Base-by-base conservation (phyloP, 306 rosid species). In the Lathyrus oleraceus region DNA sequence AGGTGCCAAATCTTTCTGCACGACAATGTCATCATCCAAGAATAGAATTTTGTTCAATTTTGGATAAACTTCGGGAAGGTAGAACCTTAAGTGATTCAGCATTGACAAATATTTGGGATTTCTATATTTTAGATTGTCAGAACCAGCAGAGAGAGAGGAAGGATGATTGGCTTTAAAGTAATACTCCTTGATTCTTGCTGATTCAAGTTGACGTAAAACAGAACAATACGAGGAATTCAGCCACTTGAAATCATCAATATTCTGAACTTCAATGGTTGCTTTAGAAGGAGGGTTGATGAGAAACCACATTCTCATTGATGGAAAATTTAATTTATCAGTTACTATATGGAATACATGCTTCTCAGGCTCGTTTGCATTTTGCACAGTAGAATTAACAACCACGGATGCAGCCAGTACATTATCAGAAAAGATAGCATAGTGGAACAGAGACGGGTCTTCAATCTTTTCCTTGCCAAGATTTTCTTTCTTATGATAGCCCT, bases 231-330 rank as follows among this genome's bases (percentile, higher is more conserved):
- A 88, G 56, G 99, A 94, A 84, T 94, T 94, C 81, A 94, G 76
- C 99, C 97, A 94, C 87, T 83, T 94, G 80, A 94, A 94, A 77
- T 88, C 91, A 81, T 88, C 99, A 71, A 94, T 81, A 74, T 84
- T 94, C 76, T 91, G 88, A 78, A 94, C 97, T 53, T 88, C 89
- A 76, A 91, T 60, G 5, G 95, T 78, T 65, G 89, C 92, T 77
- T 80, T 87, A 35, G 79, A 61, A 52, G 99, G 96, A 83, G 92
- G 85, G 79, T 94, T 94, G 69, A 80, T 81, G 61, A 88, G 82
- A 85, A 94, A 91, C 97, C 99, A 94, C 99, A 94, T 91, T 69
- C 38, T 91, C 99, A 91, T 87, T 44, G 95, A 95, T 72, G 92
- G 96, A 65, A 85, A 88, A 73, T 86, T 94, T 59, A 94, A 79